phyloP scores from a whole-genome alignment of 352 stramenopile species.

The Phytophthora nicotianae region DNA sequence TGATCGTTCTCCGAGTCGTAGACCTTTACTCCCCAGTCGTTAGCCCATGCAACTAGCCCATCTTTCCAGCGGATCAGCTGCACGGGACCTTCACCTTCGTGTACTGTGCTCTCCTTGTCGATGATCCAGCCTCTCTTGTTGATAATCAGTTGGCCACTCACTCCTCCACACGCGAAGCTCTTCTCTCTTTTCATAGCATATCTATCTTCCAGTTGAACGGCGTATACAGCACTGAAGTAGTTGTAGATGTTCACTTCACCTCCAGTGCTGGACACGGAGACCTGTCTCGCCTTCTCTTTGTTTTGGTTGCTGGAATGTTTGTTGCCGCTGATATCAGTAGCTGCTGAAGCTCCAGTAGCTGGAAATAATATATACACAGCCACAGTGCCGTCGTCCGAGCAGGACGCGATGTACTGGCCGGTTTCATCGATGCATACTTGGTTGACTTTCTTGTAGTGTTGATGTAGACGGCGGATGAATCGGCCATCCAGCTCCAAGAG shows the following conservation, averaged over 20 bases:
- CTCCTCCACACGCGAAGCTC: slow-evolving; percentile 81
- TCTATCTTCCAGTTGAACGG: slow-evolving; percentile 74
- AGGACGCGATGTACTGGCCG: slow-evolving; percentile 83
- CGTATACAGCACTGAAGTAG: slow-evolving; percentile 86
- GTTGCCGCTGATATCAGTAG: slow-evolving; percentile 25
- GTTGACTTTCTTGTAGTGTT: slow-evolving; percentile 91
- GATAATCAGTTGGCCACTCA: slow-evolving; percentile 80
- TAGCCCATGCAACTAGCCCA: slow-evolving; percentile 80
- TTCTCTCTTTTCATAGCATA: slow-evolving; percentile 85
- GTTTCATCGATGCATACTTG: slow-evolving; percentile 87
- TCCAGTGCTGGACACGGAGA: slow-evolving; percentile 66
- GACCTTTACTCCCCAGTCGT: slow-evolving; percentile 88
- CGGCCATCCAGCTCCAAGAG: slow-evolving; percentile 76
- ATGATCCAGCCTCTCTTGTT: slow-evolving; percentile 91
- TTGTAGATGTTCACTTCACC: slow-evolving; percentile 91
- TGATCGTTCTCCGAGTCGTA: slow-evolving; percentile 79
- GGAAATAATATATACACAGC: slow-evolving; percentile 80
- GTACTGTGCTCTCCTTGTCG: slow-evolving; percentile 84
- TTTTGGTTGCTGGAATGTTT: slow-evolving; percentile 26
- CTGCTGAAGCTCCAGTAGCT: slow-evolving; percentile 1
- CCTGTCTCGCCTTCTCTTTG: slow-evolving; percentile 27
- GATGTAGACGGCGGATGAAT: slow-evolving; percentile 82
- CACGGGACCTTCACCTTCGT: slow-evolving; percentile 83
- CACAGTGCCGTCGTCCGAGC: slow-evolving; percentile 85
- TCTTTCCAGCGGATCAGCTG: slow-evolving; percentile 84